These are phyloP conservation scores for Phlegmacium glaucopus DNA, from an alignment of 768 basidiomycete species.

Conservation along the genomic window DNA sequence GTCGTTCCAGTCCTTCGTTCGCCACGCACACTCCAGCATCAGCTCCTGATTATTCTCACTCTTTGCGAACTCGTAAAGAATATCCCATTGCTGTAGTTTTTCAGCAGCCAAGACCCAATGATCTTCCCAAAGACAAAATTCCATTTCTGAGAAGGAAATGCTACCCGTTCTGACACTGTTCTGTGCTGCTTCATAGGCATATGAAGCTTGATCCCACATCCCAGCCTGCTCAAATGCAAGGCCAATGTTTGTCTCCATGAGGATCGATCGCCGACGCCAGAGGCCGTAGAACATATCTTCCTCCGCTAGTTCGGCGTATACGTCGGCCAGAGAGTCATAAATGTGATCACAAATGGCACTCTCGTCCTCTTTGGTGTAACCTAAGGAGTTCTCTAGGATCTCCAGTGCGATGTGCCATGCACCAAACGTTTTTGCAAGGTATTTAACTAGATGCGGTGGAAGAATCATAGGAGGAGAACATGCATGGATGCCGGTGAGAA, in stretches of 20 bases:
- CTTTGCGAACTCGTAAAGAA: slow-evolving; percentile 85
- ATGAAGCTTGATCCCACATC: slow-evolving; percentile 92
- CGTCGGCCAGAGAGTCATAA: slow-evolving; percentile 87
- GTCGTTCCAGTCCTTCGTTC: slow-evolving; percentile 88
- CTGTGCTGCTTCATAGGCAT: slow-evolving; percentile 88
- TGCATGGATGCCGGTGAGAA: slow-evolving; percentile 81
- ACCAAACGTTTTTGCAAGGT: slow-evolving; percentile 92
- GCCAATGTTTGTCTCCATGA: slow-evolving; percentile 84
- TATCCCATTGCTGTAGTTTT: slow-evolving; percentile 98
- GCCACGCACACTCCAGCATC: slow-evolving; percentile 93
- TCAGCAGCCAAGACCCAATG: slow-evolving; percentile 96
- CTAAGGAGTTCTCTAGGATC: slow-evolving; percentile 77
- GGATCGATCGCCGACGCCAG: slow-evolving; percentile 89
- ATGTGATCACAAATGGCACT: slow-evolving; percentile 75
- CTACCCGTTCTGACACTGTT: slow-evolving; percentile 75
- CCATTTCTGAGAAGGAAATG: slow-evolving; percentile 89
- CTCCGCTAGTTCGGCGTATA: slow-evolving; percentile 94
- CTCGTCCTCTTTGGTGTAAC: slow-evolving; percentile 78
- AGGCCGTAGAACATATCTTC: slow-evolving; percentile 97
- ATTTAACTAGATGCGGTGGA: slow-evolving; percentile 94
- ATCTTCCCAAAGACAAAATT: slow-evolving; percentile 98
- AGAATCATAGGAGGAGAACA: slow-evolving; percentile 85
- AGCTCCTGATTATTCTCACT: slow-evolving; percentile 90
- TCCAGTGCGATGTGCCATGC: slow-evolving; percentile 94
- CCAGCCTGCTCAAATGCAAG: slow-evolving; percentile 94